Conservation (phyloP, 2,329 filamentous ascomycete genomes). For the Mycosphaerelloides madeirae region DNA sequence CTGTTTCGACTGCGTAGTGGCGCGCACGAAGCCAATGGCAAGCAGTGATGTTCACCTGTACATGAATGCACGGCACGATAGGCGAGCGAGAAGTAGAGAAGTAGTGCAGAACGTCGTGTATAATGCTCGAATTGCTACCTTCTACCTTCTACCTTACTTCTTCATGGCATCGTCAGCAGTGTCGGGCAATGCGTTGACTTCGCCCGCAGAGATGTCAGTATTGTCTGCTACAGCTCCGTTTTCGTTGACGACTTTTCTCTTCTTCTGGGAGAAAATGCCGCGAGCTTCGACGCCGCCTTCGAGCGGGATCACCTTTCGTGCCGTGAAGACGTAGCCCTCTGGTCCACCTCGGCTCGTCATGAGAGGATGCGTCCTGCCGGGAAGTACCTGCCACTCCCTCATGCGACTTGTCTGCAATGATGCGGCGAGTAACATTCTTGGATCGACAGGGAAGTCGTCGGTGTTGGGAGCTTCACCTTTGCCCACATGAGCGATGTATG, state of each 20-base stretch:
- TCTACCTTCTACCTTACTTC: background rate
- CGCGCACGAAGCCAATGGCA: background rate
- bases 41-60: background rate
- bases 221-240: background rate
- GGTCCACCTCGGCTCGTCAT: constrained; percentile 87
- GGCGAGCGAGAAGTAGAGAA: background rate
- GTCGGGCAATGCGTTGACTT: background rate
- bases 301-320: constrained; percentile 71
- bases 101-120: background rate
- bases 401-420: constrained; percentile 75
- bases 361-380: constrained; percentile 83
- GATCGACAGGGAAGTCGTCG: constrained; percentile 81
- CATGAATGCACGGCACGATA: background rate
- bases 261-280: constrained; percentile 63
- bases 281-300: constrained; percentile 76
- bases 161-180: background rate
- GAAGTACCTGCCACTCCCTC: constrained; percentile 83
- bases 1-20: background rate
- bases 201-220: background rate
- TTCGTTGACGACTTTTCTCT: constrained; percentile 50
- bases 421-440: constrained; percentile 73
- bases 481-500: constrained; percentile 55
- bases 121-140: background rate
- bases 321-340: constrained; percentile 87
- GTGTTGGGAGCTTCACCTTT: constrained; percentile 32